A percentile compares a stretch with the other conserved stretches of the same genome.
These are phyloP conservation scores for Aspergillus hortae DNA, from an alignment of 2,329 filamentous ascomycete species.

Conservation along the genomic window DNA sequence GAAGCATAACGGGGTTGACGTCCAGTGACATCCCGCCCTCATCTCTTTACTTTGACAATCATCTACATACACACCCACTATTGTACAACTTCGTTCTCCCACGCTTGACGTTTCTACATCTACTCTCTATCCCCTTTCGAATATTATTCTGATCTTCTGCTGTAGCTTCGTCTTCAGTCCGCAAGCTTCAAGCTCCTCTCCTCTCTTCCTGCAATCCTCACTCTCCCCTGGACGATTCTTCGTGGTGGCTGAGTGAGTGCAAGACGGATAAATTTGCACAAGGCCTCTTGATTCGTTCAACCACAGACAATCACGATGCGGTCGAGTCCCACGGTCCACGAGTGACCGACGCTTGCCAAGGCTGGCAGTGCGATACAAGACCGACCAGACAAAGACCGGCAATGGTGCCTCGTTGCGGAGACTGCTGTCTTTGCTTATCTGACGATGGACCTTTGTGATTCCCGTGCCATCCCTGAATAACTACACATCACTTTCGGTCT, in stretches of 20 bases:
- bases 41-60: not conserved
- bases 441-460: no score
- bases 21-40: not conserved
- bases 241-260: not conserved
- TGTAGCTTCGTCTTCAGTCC: no score
- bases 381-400: no score
- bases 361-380: not conserved
- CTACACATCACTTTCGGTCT: no score
- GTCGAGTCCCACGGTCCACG: slow-evolving; percentile 9
- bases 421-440: no score
- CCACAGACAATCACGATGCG: slow-evolving; percentile 6
- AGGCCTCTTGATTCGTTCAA: slow-evolving; percentile 7
- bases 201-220: no score
- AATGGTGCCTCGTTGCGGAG: no score
- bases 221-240: not conserved
- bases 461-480: not conserved
- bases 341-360: not conserved
- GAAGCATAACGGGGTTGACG: not conserved
- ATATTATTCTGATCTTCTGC: no score
- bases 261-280: not conserved
- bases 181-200: no score
- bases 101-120: no score
- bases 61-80: not conserved
- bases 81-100: no score
- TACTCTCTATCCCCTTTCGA: no score